Percentiles rank a stretch among this genome's conserved stretches.
phyloP scores from a whole-genome alignment of 2,329 filamentous ascomycete genomes.

The Alternaria metachromatica region DNA sequence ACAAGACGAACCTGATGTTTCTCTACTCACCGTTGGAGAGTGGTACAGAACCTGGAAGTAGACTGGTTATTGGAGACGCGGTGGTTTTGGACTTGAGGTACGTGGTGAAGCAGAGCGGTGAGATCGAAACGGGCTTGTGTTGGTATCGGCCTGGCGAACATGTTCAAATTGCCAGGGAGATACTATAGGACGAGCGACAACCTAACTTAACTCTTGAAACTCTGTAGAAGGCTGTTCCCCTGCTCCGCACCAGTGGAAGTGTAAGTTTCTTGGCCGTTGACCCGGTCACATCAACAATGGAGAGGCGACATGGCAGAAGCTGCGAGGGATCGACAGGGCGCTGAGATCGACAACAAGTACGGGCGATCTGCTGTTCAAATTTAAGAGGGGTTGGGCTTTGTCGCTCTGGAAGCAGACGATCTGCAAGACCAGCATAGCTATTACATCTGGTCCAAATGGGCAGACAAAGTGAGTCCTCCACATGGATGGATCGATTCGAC shows the following conservation, averaged over 20 bases:
- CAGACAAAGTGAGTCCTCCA: neutral
- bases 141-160: neutral
- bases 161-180: neutral
- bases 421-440: neutral
- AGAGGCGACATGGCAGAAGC: neutral
- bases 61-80: neutral
- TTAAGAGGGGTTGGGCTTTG: neutral
- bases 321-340: neutral
- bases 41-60: neutral
- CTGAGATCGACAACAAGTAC: neutral
- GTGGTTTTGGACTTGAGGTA: neutral
- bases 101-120: neutral
- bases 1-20: too few species aligned
- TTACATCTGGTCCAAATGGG: neutral
- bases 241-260: neutral
- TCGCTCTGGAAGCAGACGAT: neutral
- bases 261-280: neutral
- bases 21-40: too few species aligned
- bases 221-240: too few species aligned
- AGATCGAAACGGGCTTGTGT: neutral
- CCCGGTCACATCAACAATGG: neutral
- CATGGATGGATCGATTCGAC: neutral
- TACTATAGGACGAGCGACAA: too few species aligned
- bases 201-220: too few species aligned
- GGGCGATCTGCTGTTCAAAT: neutral